Evolutionary conservation across 805 yeast genomes (phyloP), one percentile per base, ranked within the genome.

Genomic region (Tetrapisispora iriomotensis): DNA sequence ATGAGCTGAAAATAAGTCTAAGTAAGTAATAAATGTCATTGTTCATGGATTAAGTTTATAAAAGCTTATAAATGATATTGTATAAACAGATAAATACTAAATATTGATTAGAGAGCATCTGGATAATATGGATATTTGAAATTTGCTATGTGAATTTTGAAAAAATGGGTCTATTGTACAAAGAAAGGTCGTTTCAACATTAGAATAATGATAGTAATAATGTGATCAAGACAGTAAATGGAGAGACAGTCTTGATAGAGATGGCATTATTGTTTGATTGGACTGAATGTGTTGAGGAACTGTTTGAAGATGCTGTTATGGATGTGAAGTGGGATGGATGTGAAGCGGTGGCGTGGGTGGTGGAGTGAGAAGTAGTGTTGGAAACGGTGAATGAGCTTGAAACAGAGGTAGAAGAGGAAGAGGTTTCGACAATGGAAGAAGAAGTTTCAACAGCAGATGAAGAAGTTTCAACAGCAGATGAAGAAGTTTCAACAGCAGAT

Each of bases 341-440:
- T 6, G 7, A 8, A 4, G 19, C 5, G 29, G 4, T 14, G 34
- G 10, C 8, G 18, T n/a, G 14, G 20, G 20, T 14, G n/a, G 18
- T 17, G 23, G 6, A 7, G 6, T 18, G n/a, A 10, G 22, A n/a
- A 17, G 17, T 10, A 14, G 17, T 10, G 20, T 23, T 10, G 6
- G 20, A 22, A 15, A 14, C 27, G 19, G 50, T 31, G 6, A 51
- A 37, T 9, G 54, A 37, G 23, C 49, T 34, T 35, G 30, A 46
- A 38, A 17, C 8, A 20, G 29, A 28, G 15, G 43, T 12, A 19
- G 42, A 27, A 4, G 41, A 30, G n/a, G 42, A 29, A 19, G 50
- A 25, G 14, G 40, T n/a, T 3, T 14, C 14, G 20, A 25, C 28
- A 20, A 42, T 15, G 14, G 44, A 12, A 4, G 41, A 26, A 13